A percentile compares a stretch with the other conserved stretches of the same genome.
Evolutionary conservation across 768 basidiomycete species (phyloP).

Genomic region (Tephrocybe sp.): DNA sequence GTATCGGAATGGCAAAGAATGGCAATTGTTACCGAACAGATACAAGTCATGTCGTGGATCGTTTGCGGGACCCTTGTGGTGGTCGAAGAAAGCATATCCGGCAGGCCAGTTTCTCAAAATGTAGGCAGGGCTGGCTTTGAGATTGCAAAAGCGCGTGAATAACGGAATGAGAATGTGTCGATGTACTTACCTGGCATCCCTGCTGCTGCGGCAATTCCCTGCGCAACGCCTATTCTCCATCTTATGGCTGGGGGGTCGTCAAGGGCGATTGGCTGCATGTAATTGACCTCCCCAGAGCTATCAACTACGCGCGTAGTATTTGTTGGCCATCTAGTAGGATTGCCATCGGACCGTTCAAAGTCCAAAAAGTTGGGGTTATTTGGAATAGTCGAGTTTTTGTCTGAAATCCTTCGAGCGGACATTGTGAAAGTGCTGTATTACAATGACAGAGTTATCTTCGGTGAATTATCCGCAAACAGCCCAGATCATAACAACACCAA

Average conservation of each 20-base stretch:
- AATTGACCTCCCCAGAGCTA: constrained; percentile 68
- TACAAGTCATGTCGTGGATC: constrained; percentile 75
- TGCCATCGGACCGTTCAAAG: constrained; percentile 65
- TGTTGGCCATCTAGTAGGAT: constrained; percentile 50
- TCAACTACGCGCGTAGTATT: constrained; percentile 57
- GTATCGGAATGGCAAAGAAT: not conserved
- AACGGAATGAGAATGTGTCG: not conserved
- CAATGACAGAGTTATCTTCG: not conserved
- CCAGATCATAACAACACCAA: constrained; percentile 8
- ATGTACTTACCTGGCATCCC: constrained; percentile 47
- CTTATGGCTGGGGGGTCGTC: constrained; percentile 53
- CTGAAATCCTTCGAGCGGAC: constrained; percentile 30
- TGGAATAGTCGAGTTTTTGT: constrained; percentile 37
- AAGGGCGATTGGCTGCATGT: constrained; percentile 52
- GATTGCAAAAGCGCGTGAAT: constrained; percentile 9
- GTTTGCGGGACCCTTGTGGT: constrained; percentile 60
- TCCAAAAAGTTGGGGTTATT: constrained; percentile 54
- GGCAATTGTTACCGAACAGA: constrained; percentile 57
- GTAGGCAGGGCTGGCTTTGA: constrained; percentile 53
- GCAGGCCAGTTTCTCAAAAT: constrained; percentile 65
- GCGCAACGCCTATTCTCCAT: constrained; percentile 54
- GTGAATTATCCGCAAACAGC: constrained; percentile 5
- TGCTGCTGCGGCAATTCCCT: constrained; percentile 41
- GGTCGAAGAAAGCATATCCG: constrained; percentile 72
- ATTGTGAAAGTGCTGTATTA: constrained; percentile 14